Evolutionary conservation across 176 grass and related monocot species (phyloP).

Genomic region (Oryza rufipogon): DNA sequence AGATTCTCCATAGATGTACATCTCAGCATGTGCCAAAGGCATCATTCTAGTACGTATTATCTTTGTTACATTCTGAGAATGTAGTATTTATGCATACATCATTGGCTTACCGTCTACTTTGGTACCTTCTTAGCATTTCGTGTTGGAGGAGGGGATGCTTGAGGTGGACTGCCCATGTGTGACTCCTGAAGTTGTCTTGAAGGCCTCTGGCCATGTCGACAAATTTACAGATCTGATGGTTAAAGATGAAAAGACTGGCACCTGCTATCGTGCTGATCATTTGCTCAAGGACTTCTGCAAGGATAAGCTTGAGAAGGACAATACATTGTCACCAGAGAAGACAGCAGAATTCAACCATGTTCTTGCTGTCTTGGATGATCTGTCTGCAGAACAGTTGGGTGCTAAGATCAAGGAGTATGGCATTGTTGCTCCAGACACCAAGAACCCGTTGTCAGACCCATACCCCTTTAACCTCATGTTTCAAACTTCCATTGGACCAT

Average conservation of each 20-base stretch:
- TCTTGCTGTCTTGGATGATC: constrained; percentile 86
- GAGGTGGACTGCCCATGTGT: constrained; percentile 97
- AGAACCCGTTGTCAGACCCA: constrained; percentile 73
- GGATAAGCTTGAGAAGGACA: constrained; percentile 77
- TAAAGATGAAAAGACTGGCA: constrained; percentile 91
- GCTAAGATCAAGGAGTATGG: constrained; percentile 88
- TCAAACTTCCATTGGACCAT: constrained; percentile 96
- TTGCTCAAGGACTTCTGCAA: constrained; percentile 94
- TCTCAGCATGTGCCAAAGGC: background rate
- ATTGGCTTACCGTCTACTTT: constrained; percentile 17
- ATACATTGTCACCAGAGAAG: constrained; percentile 55
- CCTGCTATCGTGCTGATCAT: constrained; percentile 89
- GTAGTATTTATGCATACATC: background rate
- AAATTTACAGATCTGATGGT: constrained; percentile 97
- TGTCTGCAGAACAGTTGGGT: constrained; percentile 75
- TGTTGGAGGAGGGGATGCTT: constrained; percentile 88
- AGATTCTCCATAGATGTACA: background rate
- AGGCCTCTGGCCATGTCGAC: constrained; percentile 90
- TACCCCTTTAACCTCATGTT: constrained; percentile 99
- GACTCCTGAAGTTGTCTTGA: constrained; percentile 82
- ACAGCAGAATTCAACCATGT: constrained; percentile 58
- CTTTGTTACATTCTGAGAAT: constrained; percentile 7
- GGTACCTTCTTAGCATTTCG: constrained; percentile 69
- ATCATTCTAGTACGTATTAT: constrained; percentile 14
- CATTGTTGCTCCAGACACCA: constrained; percentile 92